These are phyloP conservation scores for Daphne laureola DNA, from an alignment of 441 rosid genomes.

Conservation along the genomic window DNA sequence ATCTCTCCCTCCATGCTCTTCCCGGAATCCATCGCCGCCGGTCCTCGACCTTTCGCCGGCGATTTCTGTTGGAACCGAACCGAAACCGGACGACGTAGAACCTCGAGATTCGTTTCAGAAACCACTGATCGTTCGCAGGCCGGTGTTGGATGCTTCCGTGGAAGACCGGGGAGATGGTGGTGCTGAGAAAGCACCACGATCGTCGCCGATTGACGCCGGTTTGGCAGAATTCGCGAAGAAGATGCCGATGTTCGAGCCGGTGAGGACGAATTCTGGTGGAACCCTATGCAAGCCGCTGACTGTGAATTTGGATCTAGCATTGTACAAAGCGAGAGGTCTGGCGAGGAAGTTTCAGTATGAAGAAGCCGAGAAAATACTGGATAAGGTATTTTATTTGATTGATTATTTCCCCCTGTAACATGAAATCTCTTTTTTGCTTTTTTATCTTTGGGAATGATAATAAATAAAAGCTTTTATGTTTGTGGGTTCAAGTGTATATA, in stretches of 20 bases:
- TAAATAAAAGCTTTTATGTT: too few relatives aligned
- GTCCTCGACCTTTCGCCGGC: conserved; percentile 29
- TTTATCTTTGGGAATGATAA: too few relatives aligned
- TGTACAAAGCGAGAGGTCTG: conserved; percentile 70
- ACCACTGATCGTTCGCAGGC: conserved; percentile 58
- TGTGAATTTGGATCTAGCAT: conserved; percentile 76
- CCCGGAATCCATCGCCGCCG: conserved; percentile 24
- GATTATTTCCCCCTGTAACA: neutral
- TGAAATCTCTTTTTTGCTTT: neutral
- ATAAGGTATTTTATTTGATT: conserved; percentile 41
- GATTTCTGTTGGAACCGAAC: conserved; percentile 2
- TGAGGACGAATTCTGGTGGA: conserved; percentile 28
- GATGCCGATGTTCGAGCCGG: conserved; percentile 85
- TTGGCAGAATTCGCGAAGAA: conserved; percentile 67
- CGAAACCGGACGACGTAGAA: conserved; percentile 10
- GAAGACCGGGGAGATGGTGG: conserved; percentile 15
- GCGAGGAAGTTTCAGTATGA: conserved; percentile 41
- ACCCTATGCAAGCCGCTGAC: conserved; percentile 46
- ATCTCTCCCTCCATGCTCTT: conserved; percentile 22
- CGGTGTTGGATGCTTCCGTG: conserved; percentile 41
- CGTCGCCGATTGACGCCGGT: conserved; percentile 47
- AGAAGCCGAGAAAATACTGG: conserved; percentile 62
- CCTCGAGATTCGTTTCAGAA: conserved; percentile 14
- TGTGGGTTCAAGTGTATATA: conserved; percentile 53
- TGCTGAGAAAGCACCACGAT: conserved; percentile 11